phyloP scores from a whole-genome alignment of 1,284 basidiomycete species.

The Taiwanofungus camphoratus region DNA sequence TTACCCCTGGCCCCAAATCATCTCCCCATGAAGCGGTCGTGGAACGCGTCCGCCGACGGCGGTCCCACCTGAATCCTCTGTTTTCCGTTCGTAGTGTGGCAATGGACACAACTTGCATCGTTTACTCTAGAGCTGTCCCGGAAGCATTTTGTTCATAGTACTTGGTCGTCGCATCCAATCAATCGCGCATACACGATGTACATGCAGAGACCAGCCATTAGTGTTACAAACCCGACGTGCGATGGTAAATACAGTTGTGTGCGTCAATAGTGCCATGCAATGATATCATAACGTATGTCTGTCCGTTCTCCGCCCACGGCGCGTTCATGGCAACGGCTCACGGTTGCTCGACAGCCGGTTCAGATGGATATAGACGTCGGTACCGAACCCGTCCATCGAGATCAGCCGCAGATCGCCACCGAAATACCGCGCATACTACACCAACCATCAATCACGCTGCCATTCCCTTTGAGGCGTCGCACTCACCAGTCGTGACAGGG shows the following conservation, averaged over 20 bases:
- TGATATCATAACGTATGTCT: no score
- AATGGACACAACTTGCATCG: no score
- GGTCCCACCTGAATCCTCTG: no score
- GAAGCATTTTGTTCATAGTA: no score
- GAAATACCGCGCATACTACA: conserved; percentile 90
- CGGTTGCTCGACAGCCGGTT: conserved; percentile 81
- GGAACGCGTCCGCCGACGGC: conserved; percentile 1
- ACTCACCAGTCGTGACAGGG: conserved; percentile 81
- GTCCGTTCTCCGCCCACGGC: background rate
- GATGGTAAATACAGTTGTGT: conserved; percentile 1
- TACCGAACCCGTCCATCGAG: conserved; percentile 96
- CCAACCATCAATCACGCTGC: conserved; percentile 3
- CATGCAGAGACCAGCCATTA: no score
- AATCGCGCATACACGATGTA: no score
- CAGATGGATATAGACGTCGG: conserved; percentile 87
- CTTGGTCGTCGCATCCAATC: no score
- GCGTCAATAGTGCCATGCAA: background rate
- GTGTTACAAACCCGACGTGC: background rate
- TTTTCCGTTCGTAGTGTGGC: no score
- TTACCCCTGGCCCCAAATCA: background rate
- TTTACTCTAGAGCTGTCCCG: no score
- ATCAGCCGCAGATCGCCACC: conserved; percentile 96
- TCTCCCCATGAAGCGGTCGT: conserved; percentile 7
- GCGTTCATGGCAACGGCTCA: conserved; percentile 58
- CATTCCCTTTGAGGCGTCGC: background rate